A percentile compares a stretch with the other conserved stretches of the same genome.
Conservation (phyloP, 2,329 filamentous ascomycete genomes). For the Fusarium sp. region DNA sequence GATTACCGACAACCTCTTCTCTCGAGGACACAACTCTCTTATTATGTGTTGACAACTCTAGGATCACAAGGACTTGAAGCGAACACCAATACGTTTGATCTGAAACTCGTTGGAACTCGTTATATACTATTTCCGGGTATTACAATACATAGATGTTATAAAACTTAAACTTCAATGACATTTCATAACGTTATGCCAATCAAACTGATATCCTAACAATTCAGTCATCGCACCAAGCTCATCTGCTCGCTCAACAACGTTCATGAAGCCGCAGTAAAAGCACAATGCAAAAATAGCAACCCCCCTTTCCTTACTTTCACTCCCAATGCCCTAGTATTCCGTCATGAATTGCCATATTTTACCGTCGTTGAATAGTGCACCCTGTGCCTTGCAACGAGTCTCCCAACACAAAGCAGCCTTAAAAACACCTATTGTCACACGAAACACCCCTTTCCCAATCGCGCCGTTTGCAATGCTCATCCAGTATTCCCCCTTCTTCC, state of each 20-base stretch:
- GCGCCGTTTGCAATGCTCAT: constrained; percentile 44
- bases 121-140: neutral
- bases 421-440: constrained; percentile 39
- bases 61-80: constrained; percentile 27
- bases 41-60: constrained; percentile 28
- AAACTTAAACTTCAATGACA: constrained; percentile 30
- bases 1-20: constrained; percentile 43
- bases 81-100: neutral
- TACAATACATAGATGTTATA: constrained; percentile 15
- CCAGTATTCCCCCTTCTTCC: constrained; percentile 29
- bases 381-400: constrained; percentile 29
- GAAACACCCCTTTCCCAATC: constrained; percentile 36
- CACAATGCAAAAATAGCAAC: constrained; percentile 24
- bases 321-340: constrained; percentile 34
- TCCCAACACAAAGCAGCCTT: constrained; percentile 41
- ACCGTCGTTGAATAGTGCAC: constrained; percentile 36
- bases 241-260: constrained; percentile 11
- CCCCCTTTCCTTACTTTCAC: constrained; percentile 30
- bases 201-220: constrained; percentile 43
- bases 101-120: neutral
- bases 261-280: constrained; percentile 22
- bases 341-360: constrained; percentile 39
- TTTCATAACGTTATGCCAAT: constrained; percentile 42
- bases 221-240: constrained; percentile 21
- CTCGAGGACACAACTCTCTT: constrained; percentile 29